Conservation (phyloP, 2,329 filamentous ascomycete species). For the Stenocarpella maydis region DNA sequence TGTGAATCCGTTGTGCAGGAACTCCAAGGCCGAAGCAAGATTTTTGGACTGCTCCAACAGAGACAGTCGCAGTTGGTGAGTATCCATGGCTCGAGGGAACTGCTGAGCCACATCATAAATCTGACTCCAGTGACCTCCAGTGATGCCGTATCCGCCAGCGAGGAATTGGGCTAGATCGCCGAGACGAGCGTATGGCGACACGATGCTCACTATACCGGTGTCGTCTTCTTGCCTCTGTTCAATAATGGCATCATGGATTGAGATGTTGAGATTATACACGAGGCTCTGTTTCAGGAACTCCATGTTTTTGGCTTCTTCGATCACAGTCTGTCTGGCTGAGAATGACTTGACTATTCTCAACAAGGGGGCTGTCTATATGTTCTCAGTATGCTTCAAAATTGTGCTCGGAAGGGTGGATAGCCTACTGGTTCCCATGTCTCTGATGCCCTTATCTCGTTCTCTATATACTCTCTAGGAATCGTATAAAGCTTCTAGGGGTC, state of each 20-base stretch:
- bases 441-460: neutral
- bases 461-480: slow-evolving; percentile 25
- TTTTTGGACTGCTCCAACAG: slow-evolving; percentile 30
- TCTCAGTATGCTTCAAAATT: neutral
- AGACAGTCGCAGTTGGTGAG: neutral
- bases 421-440: slow-evolving; percentile 25
- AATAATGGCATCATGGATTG: slow-evolving; percentile 32
- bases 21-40: slow-evolving; percentile 30
- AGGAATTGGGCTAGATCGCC: slow-evolving; percentile 34
- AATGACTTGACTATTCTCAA: slow-evolving; percentile 33
- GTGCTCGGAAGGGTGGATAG: neutral
- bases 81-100: neutral
- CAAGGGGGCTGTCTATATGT: neutral
- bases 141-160: neutral
- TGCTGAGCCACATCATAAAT: slow-evolving; percentile 14
- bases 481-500: slow-evolving; percentile 5
- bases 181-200: slow-evolving; percentile 31
- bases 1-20: slow-evolving; percentile 31
- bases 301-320: slow-evolving; percentile 33
- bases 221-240: slow-evolving; percentile 22
- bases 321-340: neutral
- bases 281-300: slow-evolving; percentile 30
- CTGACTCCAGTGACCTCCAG: too few relatives aligned
- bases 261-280: slow-evolving; percentile 13
- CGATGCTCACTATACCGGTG: slow-evolving; percentile 13